Evolutionary conservation across 805 yeast genomes (phyloP), one percentile per base, ranked within the genome.

Genomic region (Kazachstania bromeliacearum): DNA sequence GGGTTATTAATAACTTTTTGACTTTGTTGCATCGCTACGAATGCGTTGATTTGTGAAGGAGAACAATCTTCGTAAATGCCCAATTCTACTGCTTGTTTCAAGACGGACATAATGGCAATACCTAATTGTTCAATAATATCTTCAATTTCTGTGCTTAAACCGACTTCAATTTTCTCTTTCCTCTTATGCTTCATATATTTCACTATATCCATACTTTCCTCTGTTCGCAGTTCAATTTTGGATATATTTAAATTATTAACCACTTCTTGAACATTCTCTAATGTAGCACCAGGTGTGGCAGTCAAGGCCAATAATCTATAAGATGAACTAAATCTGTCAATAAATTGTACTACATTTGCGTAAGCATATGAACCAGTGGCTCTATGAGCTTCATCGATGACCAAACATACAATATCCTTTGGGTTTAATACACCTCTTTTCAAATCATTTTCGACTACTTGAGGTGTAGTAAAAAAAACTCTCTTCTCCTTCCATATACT

Each of bases 321-420:
- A 2, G 84, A 73, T 1, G 74, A 67, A 41, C 75, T 78, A 51
- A 75, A 77, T 35, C 84, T 59, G 20, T 70, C 68, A 9, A 83
- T 55, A 47, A 74, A 77, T 43, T 73, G 66, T 2, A 83, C 84
- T n/a, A 89, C 88, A 38, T 82, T 80, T 32, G 79, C 79, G 51
- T 89, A 89, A 1, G 97, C 82, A 53, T 87, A 88, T 37, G 84
- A 80, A 0, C 96, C 96, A 35, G 79, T 79, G 0, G 96, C 87
- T 33, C 95, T 66, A 57, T 92, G 99, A 0, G 98, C 97, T 62
- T 92, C 99, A 60, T 92, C 99, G 17, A 92, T 69, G 2, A 92
- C 89, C 30, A 94, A 48, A 36, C 92, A 73, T 0, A 75, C 80
- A 10, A 92, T 66, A 17, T 71, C 70, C 44, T 75, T 79, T 0